Evolutionary conservation across 257 asterid species (phyloP), one percentile per base, ranked within the genome.

Genomic region (Nyctanthes arbortristis): DNA sequence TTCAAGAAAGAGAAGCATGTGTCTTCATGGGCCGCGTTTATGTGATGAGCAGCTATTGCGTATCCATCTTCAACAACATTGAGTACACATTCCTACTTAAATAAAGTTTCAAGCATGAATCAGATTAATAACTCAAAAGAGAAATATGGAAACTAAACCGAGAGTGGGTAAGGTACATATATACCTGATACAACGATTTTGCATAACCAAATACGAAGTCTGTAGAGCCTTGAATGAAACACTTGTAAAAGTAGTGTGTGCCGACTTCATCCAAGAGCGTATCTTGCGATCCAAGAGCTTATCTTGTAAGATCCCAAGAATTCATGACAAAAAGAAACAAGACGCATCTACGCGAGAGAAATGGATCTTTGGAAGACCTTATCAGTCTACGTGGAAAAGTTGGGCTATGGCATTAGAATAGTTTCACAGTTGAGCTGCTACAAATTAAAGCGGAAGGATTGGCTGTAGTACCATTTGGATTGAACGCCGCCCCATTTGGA

Each of bases 381-480:
- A 24, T 75, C 57, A 64, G 66, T 45, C 49, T 82, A 93, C 99
- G 96, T 91, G 97, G 79, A 93, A 87, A 56, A 93, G 84, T 52
- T 85, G 97, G 66, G 91, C 88, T 96, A 93, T 91, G 74, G 82
- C 25, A 84, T 87, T 85, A 67, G 99, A 80, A 81, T 91, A 96
- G 36, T 81, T 80, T 45, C 97, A 88, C 60, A 93, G 22, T 68
- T 89, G n/a, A n/a, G 96, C 82, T 87, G 96, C 82, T 93, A 97
- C 84, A n/a, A n/a, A n/a, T n/a, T n/a, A 91, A 89, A 52, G 97
- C 95, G 31, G 96, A 77, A 36, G 99, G 96, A 63, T 93, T 85
- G 60, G 78, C 90, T 59, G 99, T 97, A 18, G 99, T 87, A 63
- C 99, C 99, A 77, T 93, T 97, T 4, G 90, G 88, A 77, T 89